Percentiles rank a stretch among this genome's conserved stretches.
Evolutionary conservation across 2,329 filamentous ascomycete species (phyloP).

Genomic region (Huntiella abstrusa): DNA sequence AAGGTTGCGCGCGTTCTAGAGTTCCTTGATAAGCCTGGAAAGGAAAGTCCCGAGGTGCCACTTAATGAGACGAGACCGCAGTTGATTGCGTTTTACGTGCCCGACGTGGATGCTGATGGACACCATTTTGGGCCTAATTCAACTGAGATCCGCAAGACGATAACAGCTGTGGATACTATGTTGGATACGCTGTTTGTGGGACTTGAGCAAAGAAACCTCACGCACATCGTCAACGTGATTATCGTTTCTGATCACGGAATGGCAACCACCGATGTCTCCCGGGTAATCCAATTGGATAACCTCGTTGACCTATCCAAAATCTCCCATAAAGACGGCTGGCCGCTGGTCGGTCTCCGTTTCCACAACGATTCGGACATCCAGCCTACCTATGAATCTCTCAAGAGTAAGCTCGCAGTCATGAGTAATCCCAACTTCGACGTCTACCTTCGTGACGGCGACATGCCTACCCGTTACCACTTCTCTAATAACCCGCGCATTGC

Average conservation of each 20-base stretch:
- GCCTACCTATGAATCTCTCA: slow-evolving; percentile 39
- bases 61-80: slow-evolving; percentile 50
- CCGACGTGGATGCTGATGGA: slow-evolving; percentile 73
- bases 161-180: slow-evolving; percentile 66
- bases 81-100: slow-evolving; percentile 85
- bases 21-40: slow-evolving; percentile 68
- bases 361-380: slow-evolving; percentile 47
- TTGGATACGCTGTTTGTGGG: slow-evolving; percentile 57
- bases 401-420: slow-evolving; percentile 19
- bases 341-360: slow-evolving; percentile 70
- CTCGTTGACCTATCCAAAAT: slow-evolving; percentile 61
- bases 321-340: slow-evolving; percentile 84
- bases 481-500: slow-evolving; percentile 75
- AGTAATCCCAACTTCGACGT: slow-evolving; percentile 59
- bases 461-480: slow-evolving; percentile 90
- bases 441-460: slow-evolving; percentile 68
- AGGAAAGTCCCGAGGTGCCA: slow-evolving; percentile 31
- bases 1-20: slow-evolving; percentile 68
- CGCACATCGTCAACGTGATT: slow-evolving; percentile 76
- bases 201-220: slow-evolving; percentile 65
- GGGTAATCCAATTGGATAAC: slow-evolving; percentile 79
- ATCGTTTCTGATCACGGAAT: slow-evolving; percentile 98
- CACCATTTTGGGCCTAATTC: slow-evolving; percentile 87
- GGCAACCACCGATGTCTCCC: slow-evolving; percentile 70
- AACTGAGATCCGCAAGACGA: slow-evolving; percentile 68